Base-by-base conservation (phyloP, 129 eudicot genomes). In the Lactuca saligna region DNA sequence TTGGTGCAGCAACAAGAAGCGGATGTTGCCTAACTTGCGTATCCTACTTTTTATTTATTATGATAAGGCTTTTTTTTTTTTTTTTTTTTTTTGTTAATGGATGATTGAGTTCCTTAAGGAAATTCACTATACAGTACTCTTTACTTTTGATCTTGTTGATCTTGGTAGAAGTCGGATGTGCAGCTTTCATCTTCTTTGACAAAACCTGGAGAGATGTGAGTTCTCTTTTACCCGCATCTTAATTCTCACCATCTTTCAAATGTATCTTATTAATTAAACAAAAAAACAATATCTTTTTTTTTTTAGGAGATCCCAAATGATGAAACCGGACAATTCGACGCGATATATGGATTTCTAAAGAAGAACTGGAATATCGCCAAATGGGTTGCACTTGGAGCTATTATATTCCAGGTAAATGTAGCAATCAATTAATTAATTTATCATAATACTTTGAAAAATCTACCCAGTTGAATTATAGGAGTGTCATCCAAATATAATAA, bases 361-460 rank as follows among this genome's bases (percentile, higher is more conserved):
- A 66, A 84, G 16, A 78, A 92, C 83, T 92, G 98, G 98, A 61
- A 76, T 14, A 86, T 86, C 72, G 69, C 83, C 64, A 92, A 76
- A 74, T 92, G 98, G 98, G 89, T 82, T 72, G 95, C 94, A 34
- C 91, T 92, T 72, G 96, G 98, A 32, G 84, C 76, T 81, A 81
- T 88, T 66, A 63, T 92, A 72, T 73, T 92, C 46, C 79, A 92
- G 96, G 98, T 92, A 69, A 71, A 10, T 11, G 12, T 11, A 46
- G 2, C 8, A 2, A 5, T 39, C 7, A 7, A 39, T 39, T 8
- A 39, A 42, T 42, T 8, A 7, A 12, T 42, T 9, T 15, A 46
- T 2, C n/a, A 46, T 9, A 9, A 4, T 44, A 44, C 2, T 8
- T 10, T 46, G 5, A 8, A 46, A 35, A 35, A 35, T 35, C n/a